Percentiles rank a stretch among this genome's conserved stretches.
Evolutionary conservation across 345 rosid species (phyloP).

Genomic region (Balakata baccata): DNA sequence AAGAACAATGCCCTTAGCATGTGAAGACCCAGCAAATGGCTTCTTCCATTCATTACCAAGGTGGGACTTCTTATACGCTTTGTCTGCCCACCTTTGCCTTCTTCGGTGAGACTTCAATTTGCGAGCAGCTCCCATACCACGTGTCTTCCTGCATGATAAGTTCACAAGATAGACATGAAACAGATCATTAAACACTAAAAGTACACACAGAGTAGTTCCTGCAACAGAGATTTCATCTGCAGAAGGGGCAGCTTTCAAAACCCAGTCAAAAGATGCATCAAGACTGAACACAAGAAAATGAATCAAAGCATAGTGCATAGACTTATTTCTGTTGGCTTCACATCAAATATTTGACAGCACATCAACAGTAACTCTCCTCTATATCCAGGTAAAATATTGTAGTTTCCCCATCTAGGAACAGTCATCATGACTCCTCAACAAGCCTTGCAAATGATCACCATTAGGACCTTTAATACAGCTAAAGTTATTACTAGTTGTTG

Average conservation of each 20-base stretch:
- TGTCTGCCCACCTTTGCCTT: conserved; percentile 58
- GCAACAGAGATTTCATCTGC: background rate
- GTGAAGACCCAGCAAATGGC: conserved; percentile 74
- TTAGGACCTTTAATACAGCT: conserved; percentile 2
- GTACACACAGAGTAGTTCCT: background rate
- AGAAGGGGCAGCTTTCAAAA: background rate
- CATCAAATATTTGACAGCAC: background rate
- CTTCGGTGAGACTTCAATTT: conserved; percentile 71
- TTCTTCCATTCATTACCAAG: conserved; percentile 94
- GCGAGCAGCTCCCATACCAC: conserved; percentile 71
- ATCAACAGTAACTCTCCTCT: background rate
- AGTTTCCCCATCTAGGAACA: background rate
- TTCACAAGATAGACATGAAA: background rate
- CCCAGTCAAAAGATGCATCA: background rate
- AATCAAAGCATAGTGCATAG: background rate
- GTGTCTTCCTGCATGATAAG: conserved; percentile 47
- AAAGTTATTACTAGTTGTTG: background rate
- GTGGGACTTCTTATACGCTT: background rate
- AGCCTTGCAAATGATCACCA: background rate
- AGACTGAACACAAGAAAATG: background rate
- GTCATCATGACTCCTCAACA: background rate
- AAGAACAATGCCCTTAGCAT: conserved; percentile 67
- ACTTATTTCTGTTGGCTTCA: background rate
- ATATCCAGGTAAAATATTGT: background rate
- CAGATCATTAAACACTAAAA: background rate